Conservation (phyloP, 139 green algal species). For the Mychonastes homosphaera region DNA sequence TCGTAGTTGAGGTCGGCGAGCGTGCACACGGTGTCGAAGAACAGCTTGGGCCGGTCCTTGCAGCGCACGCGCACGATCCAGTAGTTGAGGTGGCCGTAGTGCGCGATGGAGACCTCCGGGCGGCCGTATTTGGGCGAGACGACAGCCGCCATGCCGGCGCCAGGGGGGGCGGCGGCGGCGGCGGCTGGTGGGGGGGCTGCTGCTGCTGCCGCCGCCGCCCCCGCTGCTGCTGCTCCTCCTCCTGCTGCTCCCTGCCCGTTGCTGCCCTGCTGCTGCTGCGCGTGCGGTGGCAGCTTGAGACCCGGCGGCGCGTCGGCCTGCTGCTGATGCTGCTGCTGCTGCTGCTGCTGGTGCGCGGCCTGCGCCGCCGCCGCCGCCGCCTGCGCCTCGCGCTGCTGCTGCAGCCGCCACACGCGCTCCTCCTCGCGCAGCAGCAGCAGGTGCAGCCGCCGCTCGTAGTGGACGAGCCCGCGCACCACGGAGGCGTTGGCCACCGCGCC, state of each 20-base stretch:
- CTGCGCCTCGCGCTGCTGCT: slow-evolving; percentile 15
- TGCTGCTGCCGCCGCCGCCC: no score
- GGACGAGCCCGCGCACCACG: slow-evolving; percentile 34
- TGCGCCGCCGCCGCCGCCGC: neutral
- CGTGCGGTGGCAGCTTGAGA: no score
- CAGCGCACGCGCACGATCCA: slow-evolving; percentile 78
- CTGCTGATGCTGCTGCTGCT: neutral
- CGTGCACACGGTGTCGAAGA: slow-evolving; percentile 86
- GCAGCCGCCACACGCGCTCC: slow-evolving; percentile 32
- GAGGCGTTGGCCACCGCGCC: slow-evolving; percentile 11
- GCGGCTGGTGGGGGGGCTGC: no score
- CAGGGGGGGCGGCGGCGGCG: no score
- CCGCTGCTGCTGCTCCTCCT: no score
- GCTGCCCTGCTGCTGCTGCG: no score
- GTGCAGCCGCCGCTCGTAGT: slow-evolving; percentile 87
- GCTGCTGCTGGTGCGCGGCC: slow-evolving; percentile 4
- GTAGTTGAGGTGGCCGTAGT: slow-evolving; percentile 60
- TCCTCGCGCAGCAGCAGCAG: slow-evolving; percentile 78
- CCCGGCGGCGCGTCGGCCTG: no score
- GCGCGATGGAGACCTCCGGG: slow-evolving; percentile 48
- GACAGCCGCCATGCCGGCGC: no score
- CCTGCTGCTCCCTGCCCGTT: no score
- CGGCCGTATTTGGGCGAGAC: slow-evolving; percentile 18
- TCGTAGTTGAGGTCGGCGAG: slow-evolving; percentile 89
- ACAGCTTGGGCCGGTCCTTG: slow-evolving; percentile 80